These are phyloP conservation scores for Sporothrix humicola DNA, from an alignment of 2,329 filamentous ascomycete species.

Conservation along the genomic window DNA sequence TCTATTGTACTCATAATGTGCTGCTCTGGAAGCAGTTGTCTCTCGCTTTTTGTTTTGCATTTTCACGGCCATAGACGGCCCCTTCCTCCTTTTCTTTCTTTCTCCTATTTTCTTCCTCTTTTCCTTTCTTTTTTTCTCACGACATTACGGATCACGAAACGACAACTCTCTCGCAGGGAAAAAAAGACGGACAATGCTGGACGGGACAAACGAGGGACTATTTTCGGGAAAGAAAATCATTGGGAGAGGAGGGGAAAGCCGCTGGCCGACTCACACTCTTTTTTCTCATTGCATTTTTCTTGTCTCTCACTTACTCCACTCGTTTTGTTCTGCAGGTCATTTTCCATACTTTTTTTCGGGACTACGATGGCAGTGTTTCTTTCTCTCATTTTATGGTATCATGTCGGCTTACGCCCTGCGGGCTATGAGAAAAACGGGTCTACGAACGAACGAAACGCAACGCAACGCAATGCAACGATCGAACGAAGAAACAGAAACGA, in stretches of 20 bases:
- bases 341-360: background rate
- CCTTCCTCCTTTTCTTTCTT: slow-evolving; percentile 26
- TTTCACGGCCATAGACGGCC: slow-evolving; percentile 17
- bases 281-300: background rate
- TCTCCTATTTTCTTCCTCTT: slow-evolving; percentile 29
- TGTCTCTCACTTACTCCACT: background rate
- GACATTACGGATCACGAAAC: slow-evolving; percentile 23
- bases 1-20: slow-evolving; percentile 25
- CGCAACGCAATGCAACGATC: no score
- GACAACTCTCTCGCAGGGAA: slow-evolving; percentile 4
- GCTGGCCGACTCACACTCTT: slow-evolving; percentile 32
- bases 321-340: slow-evolving; percentile 29
- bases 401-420: slow-evolving; percentile 8
- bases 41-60: slow-evolving; percentile 27
- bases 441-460: background rate
- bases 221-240: slow-evolving; percentile 19
- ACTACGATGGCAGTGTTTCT: slow-evolving; percentile 18
- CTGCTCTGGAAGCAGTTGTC: slow-evolving; percentile 36
- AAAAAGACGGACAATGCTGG: slow-evolving; percentile 13
- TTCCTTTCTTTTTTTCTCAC: slow-evolving; percentile 33
- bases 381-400: slow-evolving; percentile 3
- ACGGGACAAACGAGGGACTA: slow-evolving; percentile 13
- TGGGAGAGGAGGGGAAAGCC: slow-evolving; percentile 3
- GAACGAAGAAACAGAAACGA: background rate
- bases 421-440: slow-evolving; percentile 10